A percentile compares a stretch with the other conserved stretches of the same genome.
These are phyloP conservation scores for Ceratocystis ficicola DNA, from an alignment of 2,329 filamentous ascomycete genomes.

Conservation along the genomic window DNA sequence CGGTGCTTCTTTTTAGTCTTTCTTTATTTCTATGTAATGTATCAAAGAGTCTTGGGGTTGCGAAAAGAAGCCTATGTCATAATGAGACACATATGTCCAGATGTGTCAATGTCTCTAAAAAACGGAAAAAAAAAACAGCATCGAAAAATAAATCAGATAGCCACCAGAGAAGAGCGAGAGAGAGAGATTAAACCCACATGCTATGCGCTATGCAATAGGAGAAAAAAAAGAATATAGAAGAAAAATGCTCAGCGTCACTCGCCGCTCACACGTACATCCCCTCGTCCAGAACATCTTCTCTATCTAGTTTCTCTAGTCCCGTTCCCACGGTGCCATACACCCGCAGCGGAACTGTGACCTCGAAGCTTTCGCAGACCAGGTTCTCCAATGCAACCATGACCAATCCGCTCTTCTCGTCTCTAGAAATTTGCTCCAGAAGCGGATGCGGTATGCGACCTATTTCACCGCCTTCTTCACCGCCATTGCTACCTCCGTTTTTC, in stretches of 20 bases:
- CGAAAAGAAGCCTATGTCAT: background rate
- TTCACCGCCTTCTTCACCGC: constrained; percentile 22
- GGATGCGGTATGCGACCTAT: constrained; percentile 31
- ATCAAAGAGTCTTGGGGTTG: background rate
- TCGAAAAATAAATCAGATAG: background rate
- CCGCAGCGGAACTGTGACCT: constrained; percentile 70
- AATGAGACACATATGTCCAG: constrained; percentile 5
- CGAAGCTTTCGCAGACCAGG: constrained; percentile 76
- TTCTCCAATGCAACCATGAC: constrained; percentile 68
- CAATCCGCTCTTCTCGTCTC: constrained; percentile 62
- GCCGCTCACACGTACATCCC: constrained; percentile 31
- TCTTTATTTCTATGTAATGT: background rate
- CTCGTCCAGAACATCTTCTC: constrained; percentile 42
- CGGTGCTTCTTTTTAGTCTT: background rate
- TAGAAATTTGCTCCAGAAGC: constrained; percentile 66
- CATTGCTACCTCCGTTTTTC: background rate
- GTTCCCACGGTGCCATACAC: constrained; percentile 59
- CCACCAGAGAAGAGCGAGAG: background rate
- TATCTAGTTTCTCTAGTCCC: constrained; percentile 44
- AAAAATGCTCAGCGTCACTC: background rate
- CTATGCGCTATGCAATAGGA: constrained; percentile 13
- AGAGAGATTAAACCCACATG: background rate
- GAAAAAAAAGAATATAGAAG: constrained; percentile 20
- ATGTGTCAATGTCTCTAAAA: background rate
- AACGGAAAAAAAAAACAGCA: too few relatives aligned